These are phyloP conservation scores for Macrophomina phaseolina DNA, from an alignment of 2,329 filamentous ascomycete species.

Conservation along the genomic window DNA sequence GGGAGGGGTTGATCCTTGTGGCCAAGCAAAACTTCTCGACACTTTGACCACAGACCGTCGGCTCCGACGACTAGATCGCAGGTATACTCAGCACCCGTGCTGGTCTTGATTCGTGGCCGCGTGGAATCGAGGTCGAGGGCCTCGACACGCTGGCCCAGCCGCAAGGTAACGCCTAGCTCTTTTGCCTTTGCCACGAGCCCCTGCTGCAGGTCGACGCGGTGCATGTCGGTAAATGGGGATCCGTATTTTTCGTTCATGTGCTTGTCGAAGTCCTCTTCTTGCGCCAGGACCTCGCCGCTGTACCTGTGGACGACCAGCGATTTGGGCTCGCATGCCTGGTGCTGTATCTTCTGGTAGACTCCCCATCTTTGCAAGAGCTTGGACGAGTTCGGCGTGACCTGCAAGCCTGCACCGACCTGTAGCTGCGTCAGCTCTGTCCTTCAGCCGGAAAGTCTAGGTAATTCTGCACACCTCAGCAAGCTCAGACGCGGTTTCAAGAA, in stretches of 20 bases:
- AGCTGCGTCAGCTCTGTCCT: neutral
- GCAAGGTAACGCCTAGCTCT: conserved; percentile 59
- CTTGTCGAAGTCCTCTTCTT: conserved; percentile 58
- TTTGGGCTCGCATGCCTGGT: conserved; percentile 50
- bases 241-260: conserved; percentile 62
- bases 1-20: conserved; percentile 57
- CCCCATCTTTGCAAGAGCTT: conserved; percentile 59
- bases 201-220: conserved; percentile 66
- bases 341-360: conserved; percentile 51
- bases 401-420: conserved; percentile 44
- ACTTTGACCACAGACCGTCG: conserved; percentile 68
- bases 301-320: conserved; percentile 61
- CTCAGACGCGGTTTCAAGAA: conserved; percentile 49
- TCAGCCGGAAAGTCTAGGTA: neutral
- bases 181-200: conserved; percentile 58
- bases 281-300: conserved; percentile 53
- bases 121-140: conserved; percentile 54
- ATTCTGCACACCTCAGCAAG: conserved; percentile 47
- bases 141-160: conserved; percentile 56
- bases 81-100: conserved; percentile 47
- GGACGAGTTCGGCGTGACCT: conserved; percentile 49
- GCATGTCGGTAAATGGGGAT: conserved; percentile 65
- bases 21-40: conserved; percentile 57
- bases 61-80: conserved; percentile 67
- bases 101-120: conserved; percentile 48